Percentiles rank a stretch among this genome's conserved stretches.
phyloP scores from a whole-genome alignment of 352 stramenopile genomes.

The Phytopythium helicoides region DNA sequence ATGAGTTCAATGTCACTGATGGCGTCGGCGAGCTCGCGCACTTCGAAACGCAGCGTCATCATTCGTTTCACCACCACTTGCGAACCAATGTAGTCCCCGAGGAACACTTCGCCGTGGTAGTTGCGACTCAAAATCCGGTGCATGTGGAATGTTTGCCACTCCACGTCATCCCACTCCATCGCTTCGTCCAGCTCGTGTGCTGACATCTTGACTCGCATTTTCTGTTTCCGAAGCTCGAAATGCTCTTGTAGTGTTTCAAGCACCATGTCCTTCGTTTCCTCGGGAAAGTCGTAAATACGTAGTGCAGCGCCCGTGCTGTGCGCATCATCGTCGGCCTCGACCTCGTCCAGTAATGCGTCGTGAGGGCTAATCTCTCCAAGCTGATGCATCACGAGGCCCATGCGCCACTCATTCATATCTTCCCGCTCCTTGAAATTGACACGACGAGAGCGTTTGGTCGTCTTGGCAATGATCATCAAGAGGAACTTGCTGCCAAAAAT shows the following conservation, averaged over 20 bases:
- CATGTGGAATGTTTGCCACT: slow-evolving; percentile 66
- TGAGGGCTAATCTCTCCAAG: slow-evolving; percentile 26
- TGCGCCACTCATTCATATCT: slow-evolving; percentile 64
- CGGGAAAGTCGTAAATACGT: slow-evolving; percentile 56
- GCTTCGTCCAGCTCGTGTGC: slow-evolving; percentile 2
- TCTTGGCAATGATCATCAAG: slow-evolving; percentile 38
- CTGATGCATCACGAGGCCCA: slow-evolving; percentile 62
- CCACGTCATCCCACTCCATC: slow-evolving; percentile 49
- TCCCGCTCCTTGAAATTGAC: slow-evolving; percentile 59
- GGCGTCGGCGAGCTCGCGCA: slow-evolving; percentile 56
- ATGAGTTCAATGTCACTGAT: slow-evolving; percentile 75
- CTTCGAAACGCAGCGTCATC: slow-evolving; percentile 59
- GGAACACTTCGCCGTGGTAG: slow-evolving; percentile 60
- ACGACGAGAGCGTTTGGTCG: slow-evolving; percentile 31
- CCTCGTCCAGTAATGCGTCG: slow-evolving; percentile 26
- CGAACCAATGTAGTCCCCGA: slow-evolving; percentile 49
- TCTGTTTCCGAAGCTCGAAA: slow-evolving; percentile 53
- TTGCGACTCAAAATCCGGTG: slow-evolving; percentile 58
- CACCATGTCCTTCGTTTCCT: slow-evolving; percentile 56
- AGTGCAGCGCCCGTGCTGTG: slow-evolving; percentile 21
- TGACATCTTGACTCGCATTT: slow-evolving; percentile 14
- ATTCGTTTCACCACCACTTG: slow-evolving; percentile 71
- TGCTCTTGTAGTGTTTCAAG: slow-evolving; percentile 58
- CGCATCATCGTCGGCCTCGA: slow-evolving; percentile 20
- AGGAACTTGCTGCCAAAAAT: slow-evolving; percentile 58